Base-by-base conservation (phyloP, 2,329 filamentous ascomycete genomes). In the Fusarium robinianum region DNA sequence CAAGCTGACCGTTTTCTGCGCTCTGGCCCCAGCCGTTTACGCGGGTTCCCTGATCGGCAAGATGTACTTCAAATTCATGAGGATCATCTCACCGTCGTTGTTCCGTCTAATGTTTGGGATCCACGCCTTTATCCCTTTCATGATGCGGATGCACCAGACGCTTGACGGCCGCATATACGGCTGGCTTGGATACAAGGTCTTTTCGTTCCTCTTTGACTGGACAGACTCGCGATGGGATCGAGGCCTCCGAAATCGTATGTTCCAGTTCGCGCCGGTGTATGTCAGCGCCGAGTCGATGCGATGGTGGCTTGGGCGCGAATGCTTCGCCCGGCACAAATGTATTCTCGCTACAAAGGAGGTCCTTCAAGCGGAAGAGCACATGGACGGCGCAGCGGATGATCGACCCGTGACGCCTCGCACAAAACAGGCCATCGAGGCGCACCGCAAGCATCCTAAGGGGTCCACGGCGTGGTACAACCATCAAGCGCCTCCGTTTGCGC, bases 41-140 rank as follows among this genome's bases (percentile, higher is more conserved):
- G 90, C 91, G 0, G 92, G 92, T 0, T 87, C 89, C 0, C 69
- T 96, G 14, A 88, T 96, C 38, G 83, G 85, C 35, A 91, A 90
- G 65, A 84, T 88, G 66, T 94, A 95, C 67, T 92, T 96, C 73
- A 91, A 90, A 57, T 92, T 96, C 69, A 92, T 96, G 86, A 80
- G 84, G 11, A 72, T 87, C 36, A 87, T 96, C 37, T 85, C 85
- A 1, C 88, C 89, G 0, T 74, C 69, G 18, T 75, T 90, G 64
- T 96, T 96, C 68, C 78, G 88, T 2, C 63, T 90, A 15, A 79
- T 95, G 57, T 96, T 96, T 63, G 92, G 92, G 11, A 90, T 96
- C 26, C 91, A 96, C 63, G 83, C 88, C 0, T 96, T 96, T 65
- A 95, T 97, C 31, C 91, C 91, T 0, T 76, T 94, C 54, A 96